Conservation (phyloP, 306 rosid species). For the Vigna hirtella region DNA sequence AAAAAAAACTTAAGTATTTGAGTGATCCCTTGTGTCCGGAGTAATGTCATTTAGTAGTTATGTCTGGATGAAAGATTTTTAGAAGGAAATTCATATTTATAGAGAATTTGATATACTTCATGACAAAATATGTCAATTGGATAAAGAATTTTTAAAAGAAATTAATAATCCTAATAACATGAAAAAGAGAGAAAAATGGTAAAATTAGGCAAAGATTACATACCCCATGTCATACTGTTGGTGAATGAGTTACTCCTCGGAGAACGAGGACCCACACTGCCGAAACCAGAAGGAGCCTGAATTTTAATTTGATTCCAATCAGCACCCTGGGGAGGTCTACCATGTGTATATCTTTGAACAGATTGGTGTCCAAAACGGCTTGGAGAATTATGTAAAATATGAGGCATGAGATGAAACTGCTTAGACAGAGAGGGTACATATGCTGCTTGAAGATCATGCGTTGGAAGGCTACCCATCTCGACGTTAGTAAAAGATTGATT, state of each 20-base stretch:
- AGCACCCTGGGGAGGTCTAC: slow-evolving; percentile 66
- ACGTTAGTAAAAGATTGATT: slow-evolving; percentile 68
- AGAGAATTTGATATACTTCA: too few relatives aligned
- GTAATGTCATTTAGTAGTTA: not conserved
- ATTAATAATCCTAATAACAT: not conserved
- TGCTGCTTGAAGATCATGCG: slow-evolving; percentile 67
- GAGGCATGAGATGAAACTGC: slow-evolving; percentile 79
- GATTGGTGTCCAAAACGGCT: slow-evolving; percentile 94
- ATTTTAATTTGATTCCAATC: slow-evolving; percentile 87
- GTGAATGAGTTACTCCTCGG: slow-evolving; percentile 75
- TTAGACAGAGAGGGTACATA: slow-evolving; percentile 64
- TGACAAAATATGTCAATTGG: too few relatives aligned
- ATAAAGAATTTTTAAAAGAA: too few relatives aligned
- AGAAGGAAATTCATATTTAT: too few relatives aligned
- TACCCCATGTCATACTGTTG: slow-evolving; percentile 92
- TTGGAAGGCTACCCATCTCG: slow-evolving; percentile 77
- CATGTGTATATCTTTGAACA: slow-evolving; percentile 69
- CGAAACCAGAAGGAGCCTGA: slow-evolving; percentile 70
- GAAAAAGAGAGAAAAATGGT: slow-evolving; percentile 19
- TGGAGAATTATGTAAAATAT: slow-evolving; percentile 76
- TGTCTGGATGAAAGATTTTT: too few relatives aligned
- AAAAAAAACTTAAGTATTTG: too few relatives aligned
- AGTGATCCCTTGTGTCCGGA: slow-evolving; percentile 27
- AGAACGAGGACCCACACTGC: slow-evolving; percentile 75
- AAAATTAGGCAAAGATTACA: slow-evolving; percentile 41